Conservation (phyloP, 345 rosid species). For the Rhodomyrtus tomentosa region DNA sequence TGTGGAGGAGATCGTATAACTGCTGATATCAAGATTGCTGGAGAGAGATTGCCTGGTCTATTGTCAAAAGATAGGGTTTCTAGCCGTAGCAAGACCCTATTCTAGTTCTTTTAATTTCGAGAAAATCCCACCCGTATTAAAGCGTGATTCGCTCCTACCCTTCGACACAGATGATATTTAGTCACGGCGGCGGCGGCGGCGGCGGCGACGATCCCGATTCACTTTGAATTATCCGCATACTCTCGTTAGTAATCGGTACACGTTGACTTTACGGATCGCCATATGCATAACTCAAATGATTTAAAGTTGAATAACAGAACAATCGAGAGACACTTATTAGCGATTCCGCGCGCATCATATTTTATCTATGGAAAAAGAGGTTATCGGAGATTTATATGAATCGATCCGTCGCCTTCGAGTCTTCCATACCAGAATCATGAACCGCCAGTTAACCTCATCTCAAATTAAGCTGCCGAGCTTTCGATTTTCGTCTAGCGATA, state of each 20-base stretch:
- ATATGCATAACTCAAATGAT: not conserved
- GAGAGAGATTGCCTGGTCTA: not conserved
- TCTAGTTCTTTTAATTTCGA: not conserved
- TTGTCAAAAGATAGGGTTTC: not conserved
- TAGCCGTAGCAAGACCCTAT: not conserved
- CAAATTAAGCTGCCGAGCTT: not conserved
- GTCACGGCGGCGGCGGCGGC: not conserved
- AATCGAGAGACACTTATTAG: not conserved
- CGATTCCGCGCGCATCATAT: rapidly evolving
- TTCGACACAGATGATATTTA: not conserved
- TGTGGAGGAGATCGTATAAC: not conserved
- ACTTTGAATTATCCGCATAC: not conserved
- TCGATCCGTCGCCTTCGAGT: not conserved
- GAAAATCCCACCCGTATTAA: not conserved
- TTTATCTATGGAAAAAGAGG: not conserved
- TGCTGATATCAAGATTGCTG: not conserved
- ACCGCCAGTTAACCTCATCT: not conserved
- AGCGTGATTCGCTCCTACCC: not conserved
- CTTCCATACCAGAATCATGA: not conserved
- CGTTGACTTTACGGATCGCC: not conserved
- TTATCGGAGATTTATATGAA: not conserved
- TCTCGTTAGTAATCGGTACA: not conserved
- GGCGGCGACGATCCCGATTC: not conserved
- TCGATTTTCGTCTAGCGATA: not conserved
- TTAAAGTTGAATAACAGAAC: not conserved